phyloP scores from a whole-genome alignment of 345 rosid genomes.

The Euphorbia pulcherrima region DNA sequence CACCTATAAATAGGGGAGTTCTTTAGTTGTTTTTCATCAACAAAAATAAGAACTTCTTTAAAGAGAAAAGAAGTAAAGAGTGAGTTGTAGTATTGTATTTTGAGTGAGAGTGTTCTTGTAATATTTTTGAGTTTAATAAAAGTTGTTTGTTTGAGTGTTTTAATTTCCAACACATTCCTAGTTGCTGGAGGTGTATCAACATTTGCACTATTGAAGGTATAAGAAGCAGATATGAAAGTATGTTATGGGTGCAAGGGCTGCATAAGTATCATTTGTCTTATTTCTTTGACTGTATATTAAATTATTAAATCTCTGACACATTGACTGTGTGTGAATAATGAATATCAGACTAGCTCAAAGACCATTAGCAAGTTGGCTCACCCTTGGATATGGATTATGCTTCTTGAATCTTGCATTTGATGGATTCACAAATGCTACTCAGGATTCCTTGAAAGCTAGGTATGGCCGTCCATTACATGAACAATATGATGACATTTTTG shows the following conservation, averaged over 20 bases:
- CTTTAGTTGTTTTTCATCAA: no score
- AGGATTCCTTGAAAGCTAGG: conserved; percentile 87
- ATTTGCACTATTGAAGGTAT: conserved; percentile 92
- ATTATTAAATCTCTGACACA: no score
- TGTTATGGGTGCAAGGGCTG: background rate
- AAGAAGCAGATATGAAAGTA: background rate
- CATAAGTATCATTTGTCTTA: background rate
- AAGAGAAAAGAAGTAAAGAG: no score
- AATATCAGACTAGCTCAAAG: conserved; percentile 83
- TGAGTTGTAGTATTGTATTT: no score
- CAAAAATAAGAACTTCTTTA: no score
- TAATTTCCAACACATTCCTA: no score
- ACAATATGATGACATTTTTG: background rate
- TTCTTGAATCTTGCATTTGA: conserved; percentile 92
- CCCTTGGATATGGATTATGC: conserved; percentile 91
- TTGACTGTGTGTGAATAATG: conserved; percentile 6
- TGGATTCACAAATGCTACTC: conserved; percentile 97
- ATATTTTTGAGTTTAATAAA: no score
- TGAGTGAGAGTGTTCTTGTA: no score
- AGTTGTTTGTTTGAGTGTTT: no score
- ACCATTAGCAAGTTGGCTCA: conserved; percentile 89
- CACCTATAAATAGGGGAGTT: no score
- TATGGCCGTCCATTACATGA: conserved; percentile 14
- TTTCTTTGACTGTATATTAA: no score
- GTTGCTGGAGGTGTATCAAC: conserved; percentile 92